Base-by-base conservation (phyloP, 2,329 filamentous ascomycete species). In the Coniochaeta sp. region DNA sequence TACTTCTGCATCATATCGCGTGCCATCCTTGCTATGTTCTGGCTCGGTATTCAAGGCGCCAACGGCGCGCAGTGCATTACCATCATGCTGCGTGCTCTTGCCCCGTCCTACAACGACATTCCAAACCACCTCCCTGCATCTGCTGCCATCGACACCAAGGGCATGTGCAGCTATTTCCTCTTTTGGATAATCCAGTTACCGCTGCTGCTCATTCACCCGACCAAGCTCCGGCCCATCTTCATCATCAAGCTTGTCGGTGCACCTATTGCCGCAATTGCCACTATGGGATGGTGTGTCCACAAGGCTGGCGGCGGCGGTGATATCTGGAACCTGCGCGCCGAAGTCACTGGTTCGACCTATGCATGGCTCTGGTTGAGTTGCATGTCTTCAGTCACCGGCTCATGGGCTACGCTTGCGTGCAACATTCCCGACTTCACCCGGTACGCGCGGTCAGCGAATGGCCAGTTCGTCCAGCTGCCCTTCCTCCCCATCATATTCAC, bases 211-310 rank as follows among this genome's bases (percentile, higher is more conserved):
- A 93, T 95, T 66, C 91, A 91, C 0, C 91, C 96, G 1, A 90
- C 96, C 74, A 85, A 93, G 75, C 87, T 96, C 68, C 86, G 92
- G 54, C 92, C 96, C 71, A 78, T 96, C 5, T 96, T 96, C 76
- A 96, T 92, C 0, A 89, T 91, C 69, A 97, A 97, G 76, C 87
- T 92, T 0, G 89, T 86, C 69, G 84, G 96, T 62, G 92, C 95
- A 0, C 93, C 93, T 0, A 80, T 82, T 43, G 91, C 91, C 17
- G 92, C 89, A 57, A 79, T 96, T 57, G 86, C 89, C 16, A 95
- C 95, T 72, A 89, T 96, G 73, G 88, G 91, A 68, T 97, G 93
- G 93, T 84, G 90, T 1, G 81, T 96, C 28, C 86, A 90, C 38
- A 84, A 89, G 28, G 93, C 93, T 31, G 85, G 91, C 50, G 93